phyloP scores from a whole-genome alignment of 306 rosid genomes.

The Corylus avellana region DNA sequence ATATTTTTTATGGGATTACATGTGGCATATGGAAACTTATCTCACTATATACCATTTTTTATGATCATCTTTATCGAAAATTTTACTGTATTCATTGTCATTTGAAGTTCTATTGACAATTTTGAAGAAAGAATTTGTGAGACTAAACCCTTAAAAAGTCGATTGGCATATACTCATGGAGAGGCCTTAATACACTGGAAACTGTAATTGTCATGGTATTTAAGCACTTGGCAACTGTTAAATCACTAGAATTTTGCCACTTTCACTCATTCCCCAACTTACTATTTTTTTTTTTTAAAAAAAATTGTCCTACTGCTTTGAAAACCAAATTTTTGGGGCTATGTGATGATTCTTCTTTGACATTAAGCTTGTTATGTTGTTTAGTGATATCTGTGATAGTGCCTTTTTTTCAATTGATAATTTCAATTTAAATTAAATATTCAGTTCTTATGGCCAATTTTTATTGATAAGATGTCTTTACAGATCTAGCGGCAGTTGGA shows the following conservation, averaged over 20 bases:
- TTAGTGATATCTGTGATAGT: background rate
- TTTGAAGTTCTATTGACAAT: background rate
- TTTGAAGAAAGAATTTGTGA: background rate
- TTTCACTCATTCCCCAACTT: background rate
- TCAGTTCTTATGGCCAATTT: background rate
- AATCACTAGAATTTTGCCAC: background rate
- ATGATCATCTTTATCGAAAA: background rate
- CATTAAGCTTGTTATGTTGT: background rate
- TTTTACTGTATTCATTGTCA: background rate
- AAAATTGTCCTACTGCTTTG: background rate
- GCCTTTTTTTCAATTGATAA: background rate
- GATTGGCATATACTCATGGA: background rate
- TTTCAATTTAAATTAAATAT: background rate
- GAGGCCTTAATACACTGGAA: background rate
- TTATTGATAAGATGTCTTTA: constrained; percentile 17
- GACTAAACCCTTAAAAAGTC: background rate
- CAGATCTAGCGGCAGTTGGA: constrained; percentile 64
- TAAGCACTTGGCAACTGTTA: background rate
- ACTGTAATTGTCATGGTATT: background rate
- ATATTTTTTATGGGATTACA: background rate
- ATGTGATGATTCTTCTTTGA: background rate
- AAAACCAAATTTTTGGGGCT: background rate
- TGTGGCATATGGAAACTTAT: background rate
- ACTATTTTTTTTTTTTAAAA: background rate
- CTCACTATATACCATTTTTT: background rate